Percentiles rank a stretch among this genome's conserved stretches.
Conservation (phyloP, 257 asterid species). For the Plectranthus barbatus region DNA sequence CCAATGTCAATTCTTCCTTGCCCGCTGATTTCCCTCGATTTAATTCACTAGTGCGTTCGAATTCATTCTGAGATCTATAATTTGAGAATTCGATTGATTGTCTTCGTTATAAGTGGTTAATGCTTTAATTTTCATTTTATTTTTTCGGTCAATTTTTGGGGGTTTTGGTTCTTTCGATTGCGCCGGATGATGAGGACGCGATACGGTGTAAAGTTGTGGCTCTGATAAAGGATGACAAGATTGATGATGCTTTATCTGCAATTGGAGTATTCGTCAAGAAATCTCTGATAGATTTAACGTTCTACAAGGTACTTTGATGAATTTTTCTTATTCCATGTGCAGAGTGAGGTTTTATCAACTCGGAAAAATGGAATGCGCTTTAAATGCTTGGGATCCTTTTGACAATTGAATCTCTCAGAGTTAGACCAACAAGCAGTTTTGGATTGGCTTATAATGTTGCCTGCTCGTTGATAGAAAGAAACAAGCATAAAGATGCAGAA, state of each 20-base stretch:
- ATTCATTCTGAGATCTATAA: slow-evolving; percentile 3
- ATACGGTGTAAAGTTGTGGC: slow-evolving; percentile 75
- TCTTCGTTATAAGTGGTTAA: background rate
- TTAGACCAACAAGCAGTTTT: slow-evolving; percentile 76
- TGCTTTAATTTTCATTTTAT: too few species aligned
- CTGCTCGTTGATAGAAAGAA: slow-evolving; percentile 73
- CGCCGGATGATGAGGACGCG: too few species aligned
- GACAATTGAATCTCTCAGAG: slow-evolving; percentile 57
- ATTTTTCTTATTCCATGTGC: background rate
- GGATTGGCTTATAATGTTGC: slow-evolving; percentile 90
- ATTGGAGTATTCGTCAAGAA: slow-evolving; percentile 42
- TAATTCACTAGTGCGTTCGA: background rate
- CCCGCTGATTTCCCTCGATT: too few species aligned
- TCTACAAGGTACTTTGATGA: slow-evolving; percentile 20
- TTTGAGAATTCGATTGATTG: background rate
- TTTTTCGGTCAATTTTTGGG: slow-evolving; percentile 35
- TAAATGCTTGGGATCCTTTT: too few species aligned
- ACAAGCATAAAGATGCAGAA: slow-evolving; percentile 68
- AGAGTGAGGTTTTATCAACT: background rate
- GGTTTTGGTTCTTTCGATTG: slow-evolving; percentile 55
- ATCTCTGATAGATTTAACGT: slow-evolving; percentile 33
- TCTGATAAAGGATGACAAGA: slow-evolving; percentile 44
- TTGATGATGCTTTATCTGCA: too few species aligned
- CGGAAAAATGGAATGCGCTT: too few species aligned
- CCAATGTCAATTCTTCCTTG: too few species aligned